phyloP scores from a whole-genome alignment of 139 green algal species.

The Chlorella ohadii region DNA sequence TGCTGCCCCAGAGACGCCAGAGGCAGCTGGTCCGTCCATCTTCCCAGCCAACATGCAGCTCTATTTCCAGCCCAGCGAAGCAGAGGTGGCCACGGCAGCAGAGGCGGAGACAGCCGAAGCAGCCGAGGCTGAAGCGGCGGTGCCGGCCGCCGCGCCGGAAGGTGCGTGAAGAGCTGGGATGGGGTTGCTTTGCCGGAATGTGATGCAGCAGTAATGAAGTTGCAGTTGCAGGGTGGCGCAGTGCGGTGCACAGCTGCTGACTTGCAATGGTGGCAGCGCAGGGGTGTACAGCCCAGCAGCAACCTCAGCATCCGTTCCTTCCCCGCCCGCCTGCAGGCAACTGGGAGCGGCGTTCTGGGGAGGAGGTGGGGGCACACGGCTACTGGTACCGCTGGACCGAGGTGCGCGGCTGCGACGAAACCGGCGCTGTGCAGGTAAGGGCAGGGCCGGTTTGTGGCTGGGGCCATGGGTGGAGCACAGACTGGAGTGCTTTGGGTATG shows the following conservation, averaged over 20 bases:
- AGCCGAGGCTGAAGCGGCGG: neutral
- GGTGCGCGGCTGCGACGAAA: slow-evolving; percentile 57
- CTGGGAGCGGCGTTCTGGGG: slow-evolving; percentile 67
- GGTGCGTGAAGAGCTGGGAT: neutral
- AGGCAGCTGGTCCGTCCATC: slow-evolving; percentile 16
- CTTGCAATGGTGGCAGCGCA: too few relatives aligned
- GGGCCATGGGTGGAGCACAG: too few relatives aligned
- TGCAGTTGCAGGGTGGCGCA: too few relatives aligned
- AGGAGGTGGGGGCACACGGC: slow-evolving; percentile 78
- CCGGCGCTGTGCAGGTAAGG: slow-evolving; percentile 14
- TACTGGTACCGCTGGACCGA: slow-evolving; percentile 84
- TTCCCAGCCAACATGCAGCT: slow-evolving; percentile 37
- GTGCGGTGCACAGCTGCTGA: too few relatives aligned
- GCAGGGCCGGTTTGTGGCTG: neutral
- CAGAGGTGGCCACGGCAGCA: neutral
- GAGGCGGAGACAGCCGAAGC: neutral
- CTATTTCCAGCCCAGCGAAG: slow-evolving; percentile 20
- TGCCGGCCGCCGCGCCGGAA: neutral
- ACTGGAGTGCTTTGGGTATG: too few relatives aligned
- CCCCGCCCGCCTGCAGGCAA: neutral
- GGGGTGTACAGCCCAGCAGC: too few relatives aligned
- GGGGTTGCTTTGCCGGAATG: too few relatives aligned
- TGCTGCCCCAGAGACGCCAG: slow-evolving; percentile 17
- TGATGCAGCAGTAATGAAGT: too few relatives aligned
- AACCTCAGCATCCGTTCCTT: too few relatives aligned